These are phyloP conservation scores for Talaromyces liani DNA, from an alignment of 495 filamentous ascomycete genomes.

Conservation along the genomic window DNA sequence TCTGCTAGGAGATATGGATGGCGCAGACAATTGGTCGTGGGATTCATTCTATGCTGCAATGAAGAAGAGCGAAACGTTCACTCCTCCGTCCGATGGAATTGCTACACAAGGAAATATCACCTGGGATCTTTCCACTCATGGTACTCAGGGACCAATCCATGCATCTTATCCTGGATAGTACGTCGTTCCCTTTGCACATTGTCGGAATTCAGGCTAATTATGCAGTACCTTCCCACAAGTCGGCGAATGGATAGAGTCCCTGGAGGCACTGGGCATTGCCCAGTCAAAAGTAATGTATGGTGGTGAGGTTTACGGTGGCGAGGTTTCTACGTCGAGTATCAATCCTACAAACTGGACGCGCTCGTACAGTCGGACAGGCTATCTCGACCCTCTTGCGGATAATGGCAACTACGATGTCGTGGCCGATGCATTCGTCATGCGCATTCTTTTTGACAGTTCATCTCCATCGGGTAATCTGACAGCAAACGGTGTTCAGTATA, in stretches of 20 bases:
- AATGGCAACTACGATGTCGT: conserved; percentile 35
- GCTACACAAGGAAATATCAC: conserved; percentile 29
- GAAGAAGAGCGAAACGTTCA: conserved; percentile 37
- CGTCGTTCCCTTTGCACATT: neutral
- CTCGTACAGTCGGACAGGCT: conserved; percentile 27
- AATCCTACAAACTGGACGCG: conserved; percentile 28
- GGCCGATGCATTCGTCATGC: conserved; percentile 36
- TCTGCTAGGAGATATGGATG: conserved; percentile 27
- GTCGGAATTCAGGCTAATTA: neutral
- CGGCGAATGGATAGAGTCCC: conserved; percentile 19
- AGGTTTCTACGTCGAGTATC: conserved; percentile 26
- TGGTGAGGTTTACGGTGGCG: conserved; percentile 21
- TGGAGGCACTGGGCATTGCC: conserved; percentile 19
- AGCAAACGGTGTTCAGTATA: conserved; percentile 25
- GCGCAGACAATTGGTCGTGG: conserved; percentile 27
- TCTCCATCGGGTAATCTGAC: conserved; percentile 17
- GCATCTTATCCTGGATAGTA: conserved; percentile 43
- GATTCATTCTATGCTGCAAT: conserved; percentile 25
- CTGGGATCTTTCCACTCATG: conserved; percentile 28
- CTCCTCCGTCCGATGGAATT: conserved; percentile 24
- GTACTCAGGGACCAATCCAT: conserved; percentile 35
- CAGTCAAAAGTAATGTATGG: conserved; percentile 24
- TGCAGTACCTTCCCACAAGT: conserved; percentile 24
- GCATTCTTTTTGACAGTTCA: conserved; percentile 28
- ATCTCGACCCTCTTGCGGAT: conserved; percentile 33